These are phyloP conservation scores for Annulohypoxylon truncatum DNA, from an alignment of 2,329 filamentous ascomycete genomes.

Conservation along the genomic window DNA sequence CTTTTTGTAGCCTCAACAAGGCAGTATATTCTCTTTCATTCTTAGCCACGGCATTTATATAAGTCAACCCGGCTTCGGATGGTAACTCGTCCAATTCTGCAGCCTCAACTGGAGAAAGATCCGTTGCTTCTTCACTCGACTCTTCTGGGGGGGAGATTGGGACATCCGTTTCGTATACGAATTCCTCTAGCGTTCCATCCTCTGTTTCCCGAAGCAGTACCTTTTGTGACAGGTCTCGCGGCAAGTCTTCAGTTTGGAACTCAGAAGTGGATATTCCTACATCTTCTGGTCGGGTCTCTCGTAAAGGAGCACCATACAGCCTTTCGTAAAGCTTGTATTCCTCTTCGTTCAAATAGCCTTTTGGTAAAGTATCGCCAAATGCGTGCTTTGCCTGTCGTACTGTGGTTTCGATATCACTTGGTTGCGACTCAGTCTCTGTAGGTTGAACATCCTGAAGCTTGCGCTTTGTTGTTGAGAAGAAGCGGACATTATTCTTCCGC, in stretches of 20 bases:
- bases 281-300: conserved; percentile 70
- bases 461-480: conserved; percentile 43
- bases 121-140: conserved; percentile 46
- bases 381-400: conserved; percentile 78
- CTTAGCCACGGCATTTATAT: conserved; percentile 62
- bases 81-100: conserved; percentile 43
- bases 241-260: conserved; percentile 25
- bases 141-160: conserved; percentile 31
- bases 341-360: conserved; percentile 73
- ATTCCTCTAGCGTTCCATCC: conserved; percentile 70
- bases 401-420: conserved; percentile 54
- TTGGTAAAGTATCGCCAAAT: conserved; percentile 82
- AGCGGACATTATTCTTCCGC: conserved; percentile 31
- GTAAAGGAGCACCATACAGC: conserved; percentile 81
- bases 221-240: conserved; percentile 49
- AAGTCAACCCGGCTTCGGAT: conserved; percentile 54
- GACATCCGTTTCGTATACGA: conserved; percentile 57
- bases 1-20: conserved; percentile 67
- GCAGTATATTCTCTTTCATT: conserved; percentile 67
- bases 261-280: conserved; percentile 60
- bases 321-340: conserved; percentile 83
- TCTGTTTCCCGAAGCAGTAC: conserved; percentile 66
- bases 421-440: conserved; percentile 16
- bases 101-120: conserved; percentile 21
- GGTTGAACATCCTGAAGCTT: conserved; percentile 38